Evolutionary conservation across 805 yeast species (phyloP).

Genomic region (Cephaloascus albidus): DNA sequence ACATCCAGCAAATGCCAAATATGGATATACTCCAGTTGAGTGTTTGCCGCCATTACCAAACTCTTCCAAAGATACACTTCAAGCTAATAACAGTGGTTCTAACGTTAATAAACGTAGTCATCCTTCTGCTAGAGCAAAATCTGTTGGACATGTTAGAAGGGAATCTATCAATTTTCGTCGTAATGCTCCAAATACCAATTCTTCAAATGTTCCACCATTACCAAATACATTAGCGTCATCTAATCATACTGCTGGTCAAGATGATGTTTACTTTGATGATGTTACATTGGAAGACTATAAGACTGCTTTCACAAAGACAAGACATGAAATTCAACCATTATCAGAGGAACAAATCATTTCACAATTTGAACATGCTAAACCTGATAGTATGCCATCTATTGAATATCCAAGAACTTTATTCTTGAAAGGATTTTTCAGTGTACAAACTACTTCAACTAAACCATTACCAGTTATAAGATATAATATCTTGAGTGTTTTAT

Average conservation of each 20-base stretch:
- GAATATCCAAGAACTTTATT: slow-evolving; percentile 88
- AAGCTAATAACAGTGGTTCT: slow-evolving; percentile 9
- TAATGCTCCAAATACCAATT: slow-evolving; percentile 5
- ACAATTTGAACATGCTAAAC: slow-evolving; percentile 44
- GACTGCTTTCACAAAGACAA: not conserved
- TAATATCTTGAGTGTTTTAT: slow-evolving; percentile 70
- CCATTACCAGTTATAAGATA: slow-evolving; percentile 83
- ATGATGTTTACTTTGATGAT: slow-evolving; percentile 54
- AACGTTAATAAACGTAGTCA: slow-evolving; percentile 28
- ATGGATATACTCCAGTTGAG: slow-evolving; percentile 31
- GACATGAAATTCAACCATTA: slow-evolving; percentile 8
- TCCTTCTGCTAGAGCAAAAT: slow-evolving; percentile 83
- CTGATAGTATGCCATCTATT: slow-evolving; percentile 85
- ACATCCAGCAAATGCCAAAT: slow-evolving; percentile 9
- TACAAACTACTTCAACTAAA: slow-evolving; percentile 89
- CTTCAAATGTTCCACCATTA: slow-evolving; percentile 25
- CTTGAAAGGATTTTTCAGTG: slow-evolving; percentile 88
- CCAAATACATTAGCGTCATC: slow-evolving; percentile 29
- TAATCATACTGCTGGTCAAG: slow-evolving; percentile 32
- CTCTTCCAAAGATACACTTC: slow-evolving; percentile 7
- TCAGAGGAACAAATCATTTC: slow-evolving; percentile 36
- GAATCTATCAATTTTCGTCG: slow-evolving; percentile 36
- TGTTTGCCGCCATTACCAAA: slow-evolving; percentile 35
- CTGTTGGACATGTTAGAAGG: slow-evolving; percentile 73
- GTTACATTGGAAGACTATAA: slow-evolving; percentile 29